Evolutionary conservation across 2,329 filamentous ascomycete genomes (phyloP).

Genomic region (Pseudocercospora vitis): DNA sequence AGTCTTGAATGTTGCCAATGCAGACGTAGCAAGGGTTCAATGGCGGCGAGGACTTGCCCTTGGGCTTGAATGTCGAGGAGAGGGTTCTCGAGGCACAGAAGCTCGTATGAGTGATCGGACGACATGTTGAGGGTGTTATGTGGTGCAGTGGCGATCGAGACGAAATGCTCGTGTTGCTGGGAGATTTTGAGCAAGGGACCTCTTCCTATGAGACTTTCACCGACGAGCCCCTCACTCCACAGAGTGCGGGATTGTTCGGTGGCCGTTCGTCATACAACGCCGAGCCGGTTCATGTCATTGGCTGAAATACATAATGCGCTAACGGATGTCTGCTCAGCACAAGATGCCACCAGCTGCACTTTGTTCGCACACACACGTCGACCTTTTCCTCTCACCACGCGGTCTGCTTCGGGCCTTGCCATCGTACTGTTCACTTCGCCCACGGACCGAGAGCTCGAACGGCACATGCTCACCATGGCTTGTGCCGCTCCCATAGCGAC

Average conservation of each 20-base stretch:
- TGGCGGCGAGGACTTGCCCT: conserved; percentile 50
- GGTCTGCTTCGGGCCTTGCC: no score
- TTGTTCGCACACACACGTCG: no score
- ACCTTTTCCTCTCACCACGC: no score
- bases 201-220: background rate
- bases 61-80: conserved; percentile 93
- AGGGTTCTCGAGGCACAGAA: conserved; percentile 95
- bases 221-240: background rate
- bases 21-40: background rate
- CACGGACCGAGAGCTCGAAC: no score
- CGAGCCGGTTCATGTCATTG: background rate
- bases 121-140: conserved; percentile 21
- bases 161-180: background rate
- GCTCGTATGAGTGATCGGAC: conserved; percentile 65
- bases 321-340: background rate
- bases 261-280: background rate
- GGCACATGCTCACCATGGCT: no score
- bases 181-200: background rate
- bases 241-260: background rate
- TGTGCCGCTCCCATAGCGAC: no score
- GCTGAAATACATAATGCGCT: background rate
- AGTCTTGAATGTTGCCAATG: conserved; percentile 8
- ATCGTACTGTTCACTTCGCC: no score
- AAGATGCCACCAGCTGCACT: no score
- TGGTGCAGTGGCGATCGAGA: conserved; percentile 4